Evolutionary conservation across 208 protist genomes (phyloP).

Genomic region (Trypanosoma avium): DNA sequence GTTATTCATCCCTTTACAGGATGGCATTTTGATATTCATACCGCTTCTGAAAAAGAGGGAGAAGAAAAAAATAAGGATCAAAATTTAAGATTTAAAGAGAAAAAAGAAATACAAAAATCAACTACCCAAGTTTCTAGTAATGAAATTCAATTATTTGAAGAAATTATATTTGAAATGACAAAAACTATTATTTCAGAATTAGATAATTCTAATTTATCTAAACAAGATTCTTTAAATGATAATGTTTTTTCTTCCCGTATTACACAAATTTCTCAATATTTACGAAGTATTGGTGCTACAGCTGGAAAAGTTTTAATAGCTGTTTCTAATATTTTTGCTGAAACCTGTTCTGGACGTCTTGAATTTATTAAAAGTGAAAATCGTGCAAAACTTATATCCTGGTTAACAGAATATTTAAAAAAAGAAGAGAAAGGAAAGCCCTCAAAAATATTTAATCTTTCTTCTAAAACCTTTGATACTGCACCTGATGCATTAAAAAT

Average conservation of each 20-base stretch:
- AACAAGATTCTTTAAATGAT: neutral
- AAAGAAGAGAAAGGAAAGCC: too few species aligned
- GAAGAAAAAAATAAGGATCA: neutral
- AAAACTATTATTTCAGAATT: slow-evolving; percentile 9
- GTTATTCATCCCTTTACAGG: slow-evolving; percentile 5
- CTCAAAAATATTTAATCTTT: neutral
- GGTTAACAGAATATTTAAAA: slow-evolving; percentile 5
- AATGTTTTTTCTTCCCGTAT: slow-evolving; percentile 5
- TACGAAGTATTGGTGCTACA: slow-evolving; percentile 21
- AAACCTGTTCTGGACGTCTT: slow-evolving; percentile 19
- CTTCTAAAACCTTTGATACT: neutral
- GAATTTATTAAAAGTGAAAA: slow-evolving; percentile 1
- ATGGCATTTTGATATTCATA: slow-evolving; percentile 15
- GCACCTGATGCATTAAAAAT: slow-evolving; percentile 13
- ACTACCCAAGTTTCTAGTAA: neutral
- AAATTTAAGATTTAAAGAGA: neutral
- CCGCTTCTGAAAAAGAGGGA: neutral
- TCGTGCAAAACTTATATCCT: slow-evolving; percentile 4
- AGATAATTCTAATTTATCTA: neutral
- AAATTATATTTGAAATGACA: slow-evolving; percentile 16
- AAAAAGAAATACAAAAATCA: neutral
- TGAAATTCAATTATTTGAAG: neutral
- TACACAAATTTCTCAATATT: slow-evolving; percentile 4
- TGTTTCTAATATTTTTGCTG: slow-evolving; percentile 17
- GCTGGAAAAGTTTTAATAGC: slow-evolving; percentile 18